Evolutionary conservation across 2,329 filamentous ascomycete species (phyloP).

Genomic region (Dothiorella sarmentorum): DNA sequence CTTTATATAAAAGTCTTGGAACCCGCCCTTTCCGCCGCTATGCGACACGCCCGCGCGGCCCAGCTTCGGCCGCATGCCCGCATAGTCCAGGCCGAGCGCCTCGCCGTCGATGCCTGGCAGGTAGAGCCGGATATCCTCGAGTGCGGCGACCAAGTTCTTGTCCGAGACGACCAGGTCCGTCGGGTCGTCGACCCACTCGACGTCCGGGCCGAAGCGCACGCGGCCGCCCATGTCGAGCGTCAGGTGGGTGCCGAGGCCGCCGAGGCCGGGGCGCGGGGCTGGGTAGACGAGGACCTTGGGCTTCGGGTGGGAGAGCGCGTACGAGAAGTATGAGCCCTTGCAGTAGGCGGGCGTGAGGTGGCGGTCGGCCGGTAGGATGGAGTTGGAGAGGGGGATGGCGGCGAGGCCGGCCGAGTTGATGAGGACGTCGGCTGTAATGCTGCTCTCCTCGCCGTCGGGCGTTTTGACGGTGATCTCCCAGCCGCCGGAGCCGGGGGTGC

Average conservation of each 20-base stretch:
- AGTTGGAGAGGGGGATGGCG: conserved; percentile 74
- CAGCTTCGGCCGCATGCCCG: conserved; percentile 87
- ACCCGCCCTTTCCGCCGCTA: conserved; percentile 55
- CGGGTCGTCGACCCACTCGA: conserved; percentile 81
- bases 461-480: conserved; percentile 63
- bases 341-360: conserved; percentile 70
- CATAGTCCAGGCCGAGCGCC: conserved; percentile 76
- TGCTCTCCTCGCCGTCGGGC: conserved; percentile 48
- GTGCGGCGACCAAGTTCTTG: conserved; percentile 60
- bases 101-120: conserved; percentile 67
- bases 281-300: conserved; percentile 81
- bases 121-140: conserved; percentile 74
- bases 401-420: conserved; percentile 84
- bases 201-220: conserved; percentile 88
- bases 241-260: conserved; percentile 86
- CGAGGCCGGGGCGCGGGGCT: conserved; percentile 74
- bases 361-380: conserved; percentile 61
- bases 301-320: conserved; percentile 61
- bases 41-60: conserved; percentile 58
- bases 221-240: conserved; percentile 84
- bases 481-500: conserved; percentile 49
- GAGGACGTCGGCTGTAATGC: conserved; percentile 70
- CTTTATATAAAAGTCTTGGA: conserved; percentile 79
- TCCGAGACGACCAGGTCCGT: conserved; percentile 66
- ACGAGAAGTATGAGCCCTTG: conserved; percentile 95